Percentiles rank a stretch among this genome's conserved stretches.
Evolutionary conservation across 495 filamentous ascomycete genomes (phyloP).

Genomic region (Daldinia vernicosa): DNA sequence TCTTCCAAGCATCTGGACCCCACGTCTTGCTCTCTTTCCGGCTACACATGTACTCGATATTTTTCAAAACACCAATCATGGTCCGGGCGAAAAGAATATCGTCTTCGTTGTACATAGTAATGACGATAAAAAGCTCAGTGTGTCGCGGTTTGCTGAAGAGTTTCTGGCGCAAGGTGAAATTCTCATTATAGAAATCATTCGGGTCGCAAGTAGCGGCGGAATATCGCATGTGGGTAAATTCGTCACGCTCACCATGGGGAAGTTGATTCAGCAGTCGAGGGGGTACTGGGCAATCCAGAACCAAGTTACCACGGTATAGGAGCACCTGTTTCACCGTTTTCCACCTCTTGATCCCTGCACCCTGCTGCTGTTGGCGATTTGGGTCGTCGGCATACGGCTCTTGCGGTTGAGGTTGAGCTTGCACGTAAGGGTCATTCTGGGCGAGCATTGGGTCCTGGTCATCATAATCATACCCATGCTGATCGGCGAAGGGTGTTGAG

Average conservation of each 20-base stretch:
- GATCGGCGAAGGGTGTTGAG: conserved; percentile 57
- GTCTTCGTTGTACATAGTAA: conserved; percentile 99
- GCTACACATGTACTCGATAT: conserved; percentile 96
- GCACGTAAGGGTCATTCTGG: conserved; percentile 56
- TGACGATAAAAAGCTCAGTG: conserved; percentile 96
- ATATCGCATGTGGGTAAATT: conserved; percentile 99
- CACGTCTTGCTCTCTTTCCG: conserved; percentile 92
- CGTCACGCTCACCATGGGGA: conserved; percentile 89
- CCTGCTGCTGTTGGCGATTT: conserved; percentile 64
- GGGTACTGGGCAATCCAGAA: conserved; percentile 96
- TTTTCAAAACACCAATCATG: conserved; percentile 97
- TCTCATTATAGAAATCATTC: conserved; percentile 80
- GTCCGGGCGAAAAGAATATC: conserved; percentile 96
- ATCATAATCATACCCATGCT: conserved; percentile 62
- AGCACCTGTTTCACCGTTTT: conserved; percentile 99
- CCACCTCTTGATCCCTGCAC: conserved; percentile 80
- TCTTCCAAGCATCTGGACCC: conserved; percentile 99
- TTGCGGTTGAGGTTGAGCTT: conserved; percentile 38
- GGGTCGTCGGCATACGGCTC: conserved; percentile 60
- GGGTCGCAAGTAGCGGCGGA: conserved; percentile 97
- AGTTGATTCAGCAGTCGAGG: conserved; percentile 86
- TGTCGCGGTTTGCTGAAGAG: conserved; percentile 92
- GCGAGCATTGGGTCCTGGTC: conserved; percentile 62
- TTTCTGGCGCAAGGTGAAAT: conserved; percentile 92
- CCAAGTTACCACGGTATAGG: conserved; percentile 94